Base-by-base conservation (phyloP, 2,329 filamentous ascomycete genomes). In the Ophiosphaerella korrae region DNA sequence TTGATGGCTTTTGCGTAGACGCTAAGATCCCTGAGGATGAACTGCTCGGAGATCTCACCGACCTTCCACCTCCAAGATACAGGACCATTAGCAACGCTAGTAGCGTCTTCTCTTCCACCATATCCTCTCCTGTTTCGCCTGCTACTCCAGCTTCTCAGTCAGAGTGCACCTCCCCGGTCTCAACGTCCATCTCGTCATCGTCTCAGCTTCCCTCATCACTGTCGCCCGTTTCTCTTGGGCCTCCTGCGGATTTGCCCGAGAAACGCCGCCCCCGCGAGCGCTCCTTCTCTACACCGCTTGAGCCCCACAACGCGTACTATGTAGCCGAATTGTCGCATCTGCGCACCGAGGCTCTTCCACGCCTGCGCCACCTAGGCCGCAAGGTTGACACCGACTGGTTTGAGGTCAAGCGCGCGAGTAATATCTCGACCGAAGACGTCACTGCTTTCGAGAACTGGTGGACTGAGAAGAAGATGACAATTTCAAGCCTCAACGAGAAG, bases 401-500 rank as follows among this genome's bases (percentile, higher is more conserved):
- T 36, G 68, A 73, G 40, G 58, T 57, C 50, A 68, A 72, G 57
- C 63, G 62, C 42, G 51, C 45, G 8, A 55, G 55, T 7, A 6
- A 34, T 14, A 29, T 70, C 26, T 40, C 55, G 29, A 42, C 42
- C 2, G 57, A 59, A 12, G 67, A 67, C 11, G 50, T 67, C 39
- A 62, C 62, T 26, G 62, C 68, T 5, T 77, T 77, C 50, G 69
- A 71, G 54, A 56, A 64, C 24, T 78, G 75, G 73, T 76, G 73
- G 72, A 59, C 59, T 11, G 63, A 64, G 36, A 70, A 73, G 64
- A 74, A 70, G 53, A 56, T 54, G 31, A 60, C 58, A 42, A 69
- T 74, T 23, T 45, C 60, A 18, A 52, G 64, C 37, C 71, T 74
- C 44, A 67, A 73, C 48, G 63, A 68, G 36, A 57, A 58, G 29